These are phyloP conservation scores for Debaryomyces robertsiae DNA, from an alignment of 1,139 yeast genomes.

Conservation along the genomic window DNA sequence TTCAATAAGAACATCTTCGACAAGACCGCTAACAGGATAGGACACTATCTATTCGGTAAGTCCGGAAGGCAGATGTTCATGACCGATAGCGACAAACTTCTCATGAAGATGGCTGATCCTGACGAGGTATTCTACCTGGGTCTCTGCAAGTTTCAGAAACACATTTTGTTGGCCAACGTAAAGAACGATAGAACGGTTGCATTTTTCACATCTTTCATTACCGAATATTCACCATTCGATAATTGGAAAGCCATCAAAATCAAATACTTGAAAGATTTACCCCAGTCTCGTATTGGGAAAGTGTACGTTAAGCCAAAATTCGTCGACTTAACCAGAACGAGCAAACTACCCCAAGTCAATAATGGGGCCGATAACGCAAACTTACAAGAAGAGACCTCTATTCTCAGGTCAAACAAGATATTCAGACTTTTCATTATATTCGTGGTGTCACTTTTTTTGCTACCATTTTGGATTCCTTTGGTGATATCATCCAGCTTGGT, in stretches of 20 bases:
- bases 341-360: conserved; percentile 17
- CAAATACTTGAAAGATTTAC: conserved; percentile 41
- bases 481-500: conserved; percentile 44
- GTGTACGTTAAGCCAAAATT: conserved; percentile 51
- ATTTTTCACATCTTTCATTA: conserved; percentile 54
- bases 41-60: conserved; percentile 65
- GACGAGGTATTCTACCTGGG: conserved; percentile 55
- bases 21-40: conserved; percentile 55
- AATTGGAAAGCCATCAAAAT: conserved; percentile 43
- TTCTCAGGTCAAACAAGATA: conserved; percentile 32
- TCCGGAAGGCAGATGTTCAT: conserved; percentile 77
- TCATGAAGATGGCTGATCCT: conserved; percentile 61
- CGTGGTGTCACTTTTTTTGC: conserved; percentile 33
- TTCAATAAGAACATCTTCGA: conserved; percentile 46
- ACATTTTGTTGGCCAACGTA: conserved; percentile 69
- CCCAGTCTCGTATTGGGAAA: conserved; percentile 36
- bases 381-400: conserved; percentile 43
- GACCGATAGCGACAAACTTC: conserved; percentile 43
- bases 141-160: conserved; percentile 55
- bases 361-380: conserved; percentile 26
- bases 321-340: conserved; percentile 51
- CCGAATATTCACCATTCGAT: conserved; percentile 53
- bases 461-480: conserved; percentile 59
- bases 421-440: conserved; percentile 34
- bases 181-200: conserved; percentile 70